A percentile compares a stretch with the other conserved stretches of the same genome.
Conservation (phyloP, 345 rosid genomes). For the Salix viminalis region DNA sequence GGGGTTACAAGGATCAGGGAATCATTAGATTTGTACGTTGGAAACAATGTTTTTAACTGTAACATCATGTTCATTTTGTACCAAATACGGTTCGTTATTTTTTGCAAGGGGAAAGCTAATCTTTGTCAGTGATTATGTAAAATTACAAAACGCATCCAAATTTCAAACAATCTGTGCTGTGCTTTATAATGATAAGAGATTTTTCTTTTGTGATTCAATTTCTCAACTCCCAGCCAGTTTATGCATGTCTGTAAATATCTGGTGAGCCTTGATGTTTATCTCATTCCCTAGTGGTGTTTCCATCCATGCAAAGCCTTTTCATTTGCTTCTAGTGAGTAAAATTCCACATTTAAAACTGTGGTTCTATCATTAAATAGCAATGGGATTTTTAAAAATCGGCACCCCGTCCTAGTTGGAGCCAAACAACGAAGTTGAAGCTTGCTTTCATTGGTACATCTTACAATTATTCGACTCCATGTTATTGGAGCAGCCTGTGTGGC, state of each 20-base stretch:
- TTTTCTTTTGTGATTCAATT: neutral
- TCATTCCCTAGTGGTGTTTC: neutral
- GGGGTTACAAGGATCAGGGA: slow-evolving; percentile 16
- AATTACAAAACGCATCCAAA: slow-evolving; percentile 12
- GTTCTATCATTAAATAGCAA: neutral
- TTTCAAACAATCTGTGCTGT: neutral
- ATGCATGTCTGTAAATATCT: neutral
- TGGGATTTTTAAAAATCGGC: neutral
- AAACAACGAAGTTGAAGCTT: neutral
- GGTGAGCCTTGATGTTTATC: neutral
- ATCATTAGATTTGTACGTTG: slow-evolving; percentile 4
- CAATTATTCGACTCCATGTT: neutral
- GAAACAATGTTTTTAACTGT: slow-evolving; percentile 4
- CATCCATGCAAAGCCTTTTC: too few species aligned
- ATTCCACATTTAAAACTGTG: too few species aligned
- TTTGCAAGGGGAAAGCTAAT: slow-evolving; percentile 10
- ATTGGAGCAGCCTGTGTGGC: neutral
- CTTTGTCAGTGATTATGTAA: slow-evolving; percentile 17
- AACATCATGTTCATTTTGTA: neutral
- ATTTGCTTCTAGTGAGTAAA: neutral
- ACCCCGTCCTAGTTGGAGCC: neutral
- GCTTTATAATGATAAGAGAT: slow-evolving; percentile 4
- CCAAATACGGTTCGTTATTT: slow-evolving; percentile 7
- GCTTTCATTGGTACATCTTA: neutral
- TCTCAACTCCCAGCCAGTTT: neutral